These are phyloP conservation scores for Heteromeles arbutifolia DNA, from an alignment of 306 rosid species.

Conservation along the genomic window DNA sequence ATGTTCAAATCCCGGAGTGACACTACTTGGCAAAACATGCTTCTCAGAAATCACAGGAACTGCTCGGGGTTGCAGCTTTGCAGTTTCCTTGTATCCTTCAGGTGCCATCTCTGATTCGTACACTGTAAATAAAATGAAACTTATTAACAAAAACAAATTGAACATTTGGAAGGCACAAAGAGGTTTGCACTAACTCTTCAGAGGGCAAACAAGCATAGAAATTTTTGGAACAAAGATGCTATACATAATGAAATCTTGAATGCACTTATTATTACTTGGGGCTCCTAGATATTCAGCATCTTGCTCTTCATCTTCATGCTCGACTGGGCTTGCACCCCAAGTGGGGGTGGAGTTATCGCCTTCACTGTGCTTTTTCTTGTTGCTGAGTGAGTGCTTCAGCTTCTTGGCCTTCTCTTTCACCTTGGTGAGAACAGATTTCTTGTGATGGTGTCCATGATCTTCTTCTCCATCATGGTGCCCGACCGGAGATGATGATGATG, in stretches of 20 bases:
- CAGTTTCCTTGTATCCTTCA: slow-evolving; percentile 32
- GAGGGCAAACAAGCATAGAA: too few species aligned
- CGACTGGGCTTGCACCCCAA: slow-evolving; percentile 32
- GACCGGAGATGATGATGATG: slow-evolving; percentile 30
- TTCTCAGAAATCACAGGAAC: slow-evolving; percentile 39
- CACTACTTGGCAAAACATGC: slow-evolving; percentile 31
- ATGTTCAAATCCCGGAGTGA: slow-evolving; percentile 20
- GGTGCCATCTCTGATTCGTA: slow-evolving; percentile 66
- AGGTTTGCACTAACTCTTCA: not conserved
- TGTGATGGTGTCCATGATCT: slow-evolving; percentile 53
- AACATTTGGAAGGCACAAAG: not conserved
- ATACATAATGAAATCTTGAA: not conserved
- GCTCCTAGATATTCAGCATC: slow-evolving; percentile 66
- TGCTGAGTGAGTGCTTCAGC: slow-evolving; percentile 59
- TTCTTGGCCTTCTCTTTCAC: slow-evolving; percentile 91
- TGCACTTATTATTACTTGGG: slow-evolving; percentile 42
- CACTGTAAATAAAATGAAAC: slow-evolving; percentile 37
- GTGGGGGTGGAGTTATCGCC: slow-evolving; percentile 38
- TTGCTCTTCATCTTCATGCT: slow-evolving; percentile 31
- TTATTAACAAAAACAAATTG: not conserved
- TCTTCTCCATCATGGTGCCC: slow-evolving; percentile 48
- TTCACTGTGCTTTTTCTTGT: slow-evolving; percentile 52
- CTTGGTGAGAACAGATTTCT: slow-evolving; percentile 83
- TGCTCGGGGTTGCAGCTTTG: slow-evolving; percentile 42
- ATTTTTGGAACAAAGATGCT: not conserved